Conservation (phyloP, 139 green algal species). For the Nannochloris sp. region DNA sequence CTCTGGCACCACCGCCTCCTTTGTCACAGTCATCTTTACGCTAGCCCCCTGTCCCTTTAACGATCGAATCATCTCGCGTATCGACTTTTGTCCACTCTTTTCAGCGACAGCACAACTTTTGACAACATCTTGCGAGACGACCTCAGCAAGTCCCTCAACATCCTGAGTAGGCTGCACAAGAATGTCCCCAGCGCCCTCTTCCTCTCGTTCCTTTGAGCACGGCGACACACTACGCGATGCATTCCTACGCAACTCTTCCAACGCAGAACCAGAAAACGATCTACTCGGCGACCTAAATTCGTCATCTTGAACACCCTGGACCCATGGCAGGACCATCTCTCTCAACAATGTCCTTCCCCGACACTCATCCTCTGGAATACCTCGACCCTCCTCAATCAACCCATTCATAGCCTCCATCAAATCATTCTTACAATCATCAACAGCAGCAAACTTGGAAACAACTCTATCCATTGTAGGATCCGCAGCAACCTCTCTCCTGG, state of each 20-base stretch:
- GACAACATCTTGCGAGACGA: neutral
- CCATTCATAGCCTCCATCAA: slow-evolving; percentile 3
- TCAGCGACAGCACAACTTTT: neutral
- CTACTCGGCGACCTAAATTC: slow-evolving; percentile 5
- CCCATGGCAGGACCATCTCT: neutral
- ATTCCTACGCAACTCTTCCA: slow-evolving; percentile 9
- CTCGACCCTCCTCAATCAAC: neutral
- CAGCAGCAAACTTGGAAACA: slow-evolving; percentile 2
- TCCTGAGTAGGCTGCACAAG: neutral
- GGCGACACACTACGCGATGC: neutral
- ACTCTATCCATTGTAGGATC: slow-evolving; percentile 31
- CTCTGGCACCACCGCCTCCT: neutral
- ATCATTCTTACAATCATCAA: slow-evolving; percentile 8
- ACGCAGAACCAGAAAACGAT: slow-evolving; percentile 7
- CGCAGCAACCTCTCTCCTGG: slow-evolving; percentile 15
- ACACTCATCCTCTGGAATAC: neutral
- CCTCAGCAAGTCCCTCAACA: neutral
- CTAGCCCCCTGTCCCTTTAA: neutral
- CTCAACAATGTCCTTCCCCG: neutral
- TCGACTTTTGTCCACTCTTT: neutral
- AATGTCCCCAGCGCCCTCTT: neutral
- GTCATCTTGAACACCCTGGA: slow-evolving; percentile 13
- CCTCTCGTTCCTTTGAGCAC: neutral
- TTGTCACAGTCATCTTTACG: neutral
- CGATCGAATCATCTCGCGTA: too few species aligned